Percentiles rank a stretch among this genome's conserved stretches.
Evolutionary conservation across 169 alveolate species (phyloP).

Genomic region (Perkinsus marinus): DNA sequence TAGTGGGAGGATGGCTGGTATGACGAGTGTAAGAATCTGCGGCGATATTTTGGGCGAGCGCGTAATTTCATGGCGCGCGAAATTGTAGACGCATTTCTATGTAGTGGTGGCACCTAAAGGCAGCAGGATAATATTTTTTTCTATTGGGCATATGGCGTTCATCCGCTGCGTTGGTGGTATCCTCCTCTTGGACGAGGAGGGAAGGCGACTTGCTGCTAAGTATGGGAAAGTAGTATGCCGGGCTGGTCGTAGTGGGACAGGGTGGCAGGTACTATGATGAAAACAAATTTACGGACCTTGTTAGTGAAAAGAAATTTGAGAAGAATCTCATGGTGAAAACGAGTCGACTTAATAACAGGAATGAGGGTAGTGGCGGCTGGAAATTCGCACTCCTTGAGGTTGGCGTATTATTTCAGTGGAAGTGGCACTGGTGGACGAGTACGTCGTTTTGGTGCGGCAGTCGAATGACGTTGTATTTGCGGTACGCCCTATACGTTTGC

Average conservation of each 20-base stretch:
- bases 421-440: neutral
- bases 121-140: neutral
- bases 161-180: neutral
- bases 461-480: neutral
- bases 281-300: neutral
- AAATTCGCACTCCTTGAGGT: too few species aligned
- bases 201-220: neutral
- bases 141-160: neutral
- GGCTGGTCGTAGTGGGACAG: neutral
- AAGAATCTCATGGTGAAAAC: neutral
- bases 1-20: neutral
- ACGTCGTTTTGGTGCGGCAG: neutral
- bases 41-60: neutral
- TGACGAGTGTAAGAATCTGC: neutral
- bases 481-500: too few species aligned
- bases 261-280: neutral
- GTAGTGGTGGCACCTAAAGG: neutral
- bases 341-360: neutral
- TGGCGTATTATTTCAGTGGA: neutral
- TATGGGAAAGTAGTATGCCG: neutral
- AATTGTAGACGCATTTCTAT: too few species aligned
- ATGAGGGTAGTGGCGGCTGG: neutral
- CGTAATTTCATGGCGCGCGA: neutral
- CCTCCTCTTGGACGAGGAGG: neutral
- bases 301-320: neutral